Percentiles rank a stretch among this genome's conserved stretches.
Evolutionary conservation across 2,329 filamentous ascomycete genomes (phyloP).

Genomic region (Tolypocladium amazonense): DNA sequence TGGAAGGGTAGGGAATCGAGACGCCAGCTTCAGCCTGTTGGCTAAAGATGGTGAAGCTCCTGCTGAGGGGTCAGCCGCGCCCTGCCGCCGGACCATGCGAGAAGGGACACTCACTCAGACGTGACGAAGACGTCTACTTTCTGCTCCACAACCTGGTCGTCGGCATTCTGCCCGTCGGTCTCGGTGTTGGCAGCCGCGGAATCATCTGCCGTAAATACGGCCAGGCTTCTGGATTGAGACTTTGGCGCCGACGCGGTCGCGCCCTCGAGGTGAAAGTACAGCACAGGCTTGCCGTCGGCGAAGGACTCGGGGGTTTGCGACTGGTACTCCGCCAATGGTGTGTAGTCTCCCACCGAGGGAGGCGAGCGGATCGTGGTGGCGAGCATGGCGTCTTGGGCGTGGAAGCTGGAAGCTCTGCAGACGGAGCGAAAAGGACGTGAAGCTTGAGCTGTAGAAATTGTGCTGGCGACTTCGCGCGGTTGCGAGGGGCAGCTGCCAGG

Average conservation of each 20-base stretch:
- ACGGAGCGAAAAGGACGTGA: background rate
- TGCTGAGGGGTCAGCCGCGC: conserved; percentile 4
- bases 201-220: conserved; percentile 36
- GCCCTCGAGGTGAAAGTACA: conserved; percentile 50
- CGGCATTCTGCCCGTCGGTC: conserved; percentile 17
- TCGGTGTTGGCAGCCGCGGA: conserved; percentile 14
- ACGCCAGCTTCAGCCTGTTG: conserved; percentile 45
- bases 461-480: background rate
- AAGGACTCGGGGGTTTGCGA: conserved; percentile 63
- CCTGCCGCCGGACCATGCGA: background rate
- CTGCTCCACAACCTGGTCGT: conserved; percentile 30
- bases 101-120: conserved; percentile 34
- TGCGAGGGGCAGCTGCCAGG: background rate
- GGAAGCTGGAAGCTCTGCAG: background rate
- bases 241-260: conserved; percentile 48
- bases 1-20: conserved; percentile 61
- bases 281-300: conserved; percentile 58
- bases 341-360: conserved; percentile 50
- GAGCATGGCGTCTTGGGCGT: conserved; percentile 19
- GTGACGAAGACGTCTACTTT: conserved; percentile 46
- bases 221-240: conserved; percentile 43
- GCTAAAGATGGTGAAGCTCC: conserved; percentile 52
- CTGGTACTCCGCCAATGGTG: conserved; percentile 57
- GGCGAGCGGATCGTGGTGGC: conserved; percentile 46
- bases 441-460: background rate